phyloP scores from a whole-genome alignment of 2,329 filamentous ascomycete species.

The Fusarium fracticaudum region DNA sequence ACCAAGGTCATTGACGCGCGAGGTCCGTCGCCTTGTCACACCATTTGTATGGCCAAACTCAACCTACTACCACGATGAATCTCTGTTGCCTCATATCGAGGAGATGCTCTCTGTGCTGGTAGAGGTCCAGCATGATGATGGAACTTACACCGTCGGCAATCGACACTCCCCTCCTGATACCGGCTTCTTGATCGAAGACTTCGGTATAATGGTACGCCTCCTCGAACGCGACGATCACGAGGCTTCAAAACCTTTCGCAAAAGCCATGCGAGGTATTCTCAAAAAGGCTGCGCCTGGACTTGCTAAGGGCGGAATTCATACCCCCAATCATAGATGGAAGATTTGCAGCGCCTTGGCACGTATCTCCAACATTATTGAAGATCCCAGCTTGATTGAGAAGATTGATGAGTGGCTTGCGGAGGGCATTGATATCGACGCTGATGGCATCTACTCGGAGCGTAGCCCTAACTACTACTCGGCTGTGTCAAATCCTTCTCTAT shows the following conservation, averaged over 20 bases:
- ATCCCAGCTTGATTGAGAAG: neutral
- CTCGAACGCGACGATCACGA: slow-evolving; percentile 4
- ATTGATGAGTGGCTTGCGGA: slow-evolving; percentile 20
- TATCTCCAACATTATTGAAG: neutral
- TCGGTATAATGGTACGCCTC: slow-evolving; percentile 19
- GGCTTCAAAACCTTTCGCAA: neutral
- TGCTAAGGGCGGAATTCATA: slow-evolving; percentile 7
- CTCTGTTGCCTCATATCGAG: neutral
- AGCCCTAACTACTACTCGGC: slow-evolving; percentile 20
- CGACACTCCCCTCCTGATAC: slow-evolving; percentile 18
- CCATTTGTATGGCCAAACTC: slow-evolving; percentile 16
- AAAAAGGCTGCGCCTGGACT: slow-evolving; percentile 8
- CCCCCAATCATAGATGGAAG: slow-evolving; percentile 17
- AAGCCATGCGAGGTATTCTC: slow-evolving; percentile 6
- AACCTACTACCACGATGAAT: slow-evolving; percentile 5
- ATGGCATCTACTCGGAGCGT: slow-evolving; percentile 15
- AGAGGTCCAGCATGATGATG: slow-evolving; percentile 2
- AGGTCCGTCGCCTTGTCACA: slow-evolving; percentile 6
- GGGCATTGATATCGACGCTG: slow-evolving; percentile 10
- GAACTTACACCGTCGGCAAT: slow-evolving; percentile 14
- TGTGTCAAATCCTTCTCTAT: slow-evolving; percentile 5
- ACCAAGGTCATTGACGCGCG: neutral
- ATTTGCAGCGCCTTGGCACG: slow-evolving; percentile 16
- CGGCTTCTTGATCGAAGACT: slow-evolving; percentile 14
- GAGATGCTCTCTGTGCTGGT: neutral